phyloP scores from a whole-genome alignment of 805 yeast species.

The Hanseniaspora guilliermondii region DNA sequence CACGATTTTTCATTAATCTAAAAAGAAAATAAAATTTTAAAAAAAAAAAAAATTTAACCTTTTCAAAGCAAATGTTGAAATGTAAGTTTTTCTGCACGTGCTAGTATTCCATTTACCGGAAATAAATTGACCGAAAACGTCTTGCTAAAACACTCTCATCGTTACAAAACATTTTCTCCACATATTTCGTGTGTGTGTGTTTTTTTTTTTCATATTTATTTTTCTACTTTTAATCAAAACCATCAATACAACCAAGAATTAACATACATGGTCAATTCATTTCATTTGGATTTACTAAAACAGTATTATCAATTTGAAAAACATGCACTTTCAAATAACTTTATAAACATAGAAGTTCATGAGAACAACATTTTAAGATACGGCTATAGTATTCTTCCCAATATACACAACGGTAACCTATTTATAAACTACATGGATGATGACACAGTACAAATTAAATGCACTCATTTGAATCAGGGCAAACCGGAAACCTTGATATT shows the following conservation, averaged over 20 bases:
- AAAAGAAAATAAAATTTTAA: too few species aligned
- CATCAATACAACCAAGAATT: background rate
- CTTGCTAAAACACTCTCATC: too few species aligned
- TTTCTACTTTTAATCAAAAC: background rate
- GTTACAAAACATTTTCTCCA: too few species aligned
- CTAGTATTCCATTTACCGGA: too few species aligned
- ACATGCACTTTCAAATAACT: background rate
- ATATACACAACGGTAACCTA: background rate
- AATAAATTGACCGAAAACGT: too few species aligned
- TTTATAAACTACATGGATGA: background rate
- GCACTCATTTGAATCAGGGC: constrained; percentile 2
- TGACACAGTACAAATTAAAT: constrained; percentile 3
- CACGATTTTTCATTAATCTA: too few species aligned
- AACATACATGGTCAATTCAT: background rate
- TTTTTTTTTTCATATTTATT: background rate
- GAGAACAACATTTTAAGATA: constrained; percentile 5
- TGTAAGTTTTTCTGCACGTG: too few species aligned
- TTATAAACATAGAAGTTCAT: background rate
- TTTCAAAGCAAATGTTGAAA: too few species aligned
- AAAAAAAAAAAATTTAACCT: too few species aligned
- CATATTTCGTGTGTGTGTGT: background rate
- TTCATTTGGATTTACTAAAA: constrained; percentile 2
- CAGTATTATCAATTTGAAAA: background rate
- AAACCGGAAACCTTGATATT: constrained; percentile 5
- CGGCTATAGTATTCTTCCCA: background rate